These are phyloP conservation scores for Penicillium occitanis DNA, from an alignment of 2,329 filamentous ascomycete genomes.

Conservation along the genomic window DNA sequence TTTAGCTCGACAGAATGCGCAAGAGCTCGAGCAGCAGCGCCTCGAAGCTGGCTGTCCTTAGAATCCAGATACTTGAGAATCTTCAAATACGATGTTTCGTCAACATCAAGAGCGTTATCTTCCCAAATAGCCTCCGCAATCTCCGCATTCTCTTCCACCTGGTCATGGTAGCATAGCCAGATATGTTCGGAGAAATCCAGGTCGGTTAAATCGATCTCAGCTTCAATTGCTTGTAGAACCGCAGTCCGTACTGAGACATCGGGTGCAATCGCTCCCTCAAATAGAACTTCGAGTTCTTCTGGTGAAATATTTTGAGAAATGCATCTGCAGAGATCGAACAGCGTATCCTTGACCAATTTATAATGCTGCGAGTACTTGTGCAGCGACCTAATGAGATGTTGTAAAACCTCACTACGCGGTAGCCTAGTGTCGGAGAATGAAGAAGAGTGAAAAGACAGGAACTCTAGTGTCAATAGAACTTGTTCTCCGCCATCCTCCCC, in stretches of 20 bases:
- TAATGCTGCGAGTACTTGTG: constrained; percentile 89
- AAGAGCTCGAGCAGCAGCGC: constrained; percentile 77
- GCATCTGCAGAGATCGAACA: constrained; percentile 80
- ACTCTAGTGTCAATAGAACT: constrained; percentile 81
- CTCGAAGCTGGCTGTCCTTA: constrained; percentile 75
- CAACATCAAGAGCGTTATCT: constrained; percentile 76
- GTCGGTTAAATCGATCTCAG: constrained; percentile 89
- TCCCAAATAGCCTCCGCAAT: constrained; percentile 90
- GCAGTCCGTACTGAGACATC: constrained; percentile 78
- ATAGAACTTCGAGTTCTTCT: constrained; percentile 72
- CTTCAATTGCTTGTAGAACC: constrained; percentile 83
- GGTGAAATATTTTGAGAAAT: constrained; percentile 76
- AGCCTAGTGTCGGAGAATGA: constrained; percentile 71
- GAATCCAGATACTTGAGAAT: constrained; percentile 78
- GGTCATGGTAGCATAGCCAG: constrained; percentile 91
- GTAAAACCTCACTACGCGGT: constrained; percentile 72
- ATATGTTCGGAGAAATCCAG: constrained; percentile 83
- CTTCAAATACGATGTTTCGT: constrained; percentile 62
- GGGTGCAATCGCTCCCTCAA: constrained; percentile 74
- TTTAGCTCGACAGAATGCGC: constrained; percentile 69
- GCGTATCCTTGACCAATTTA: constrained; percentile 89
- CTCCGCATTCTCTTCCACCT: constrained; percentile 80
- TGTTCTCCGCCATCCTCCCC: constrained; percentile 85
- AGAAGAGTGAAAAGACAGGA: constrained; percentile 84
- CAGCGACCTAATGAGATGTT: constrained; percentile 75